Evolutionary conservation across 331 rosid genomes (phyloP), one percentile per base, ranked within the genome.

Genomic region (Stylosanthes scabra): DNA sequence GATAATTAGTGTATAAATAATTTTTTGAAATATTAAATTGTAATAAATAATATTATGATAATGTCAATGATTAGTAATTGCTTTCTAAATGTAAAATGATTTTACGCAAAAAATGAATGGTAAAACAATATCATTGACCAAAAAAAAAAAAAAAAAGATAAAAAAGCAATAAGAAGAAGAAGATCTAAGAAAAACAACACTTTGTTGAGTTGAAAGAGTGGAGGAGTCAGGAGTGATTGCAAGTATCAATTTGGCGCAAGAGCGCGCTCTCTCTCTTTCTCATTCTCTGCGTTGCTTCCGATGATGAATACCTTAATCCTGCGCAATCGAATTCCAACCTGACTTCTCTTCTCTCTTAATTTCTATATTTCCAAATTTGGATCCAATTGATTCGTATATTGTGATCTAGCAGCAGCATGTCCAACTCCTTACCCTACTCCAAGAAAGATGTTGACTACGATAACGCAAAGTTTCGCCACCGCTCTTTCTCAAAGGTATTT

Each of bases 391-490:
- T 15, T 37, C 71, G 6, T 4, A 62, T 60, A 87, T 74, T 83
- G 84, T 74, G 86, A 83, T 87, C 89, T 42, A 42, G 46, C 77
- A 82, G 42, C 78, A 82, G 42, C 76, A 81, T 90, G 86, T 87
- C 91, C 37, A 88, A 79, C 74, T 74, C 94, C 64, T 80, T 95
- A 4, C 99, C 99, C 40, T 92, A 95, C 92, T 82, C 99, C 76
- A 89, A 51, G 70, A 90, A 85, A 79, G 99, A 95, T 69, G 71
- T 95, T 81, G 82, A 87, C 86, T 95, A 95, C 75, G 98, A 95
- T 78, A 95, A 95, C 90, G 99, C 98, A 78, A 95, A 95, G 84
- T 95, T 95, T 79, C 99, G 97, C 70, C 97, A 82, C 14, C 93
- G 98, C 68, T 88, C 99, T 58, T 42, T 77, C 86, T 77, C 80